Evolutionary conservation across 2,329 filamentous ascomycete genomes (phyloP).

Genomic region (Aspergillus fumigatus): DNA sequence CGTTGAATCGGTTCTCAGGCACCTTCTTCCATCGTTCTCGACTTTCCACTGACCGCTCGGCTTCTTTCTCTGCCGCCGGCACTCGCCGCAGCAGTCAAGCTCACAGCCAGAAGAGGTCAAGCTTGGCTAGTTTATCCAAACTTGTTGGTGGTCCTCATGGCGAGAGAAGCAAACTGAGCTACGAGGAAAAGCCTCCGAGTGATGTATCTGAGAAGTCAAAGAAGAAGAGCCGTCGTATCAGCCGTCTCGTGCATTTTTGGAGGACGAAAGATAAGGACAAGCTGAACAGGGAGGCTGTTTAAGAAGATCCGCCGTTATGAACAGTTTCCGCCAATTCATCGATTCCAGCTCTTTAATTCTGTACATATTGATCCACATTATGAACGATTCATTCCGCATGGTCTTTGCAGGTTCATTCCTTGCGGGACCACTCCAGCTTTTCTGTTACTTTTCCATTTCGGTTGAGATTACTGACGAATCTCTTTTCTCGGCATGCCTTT

Average conservation of each 20-base stretch:
- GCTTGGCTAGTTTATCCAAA: slow-evolving; percentile 46
- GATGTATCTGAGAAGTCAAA: slow-evolving; percentile 38
- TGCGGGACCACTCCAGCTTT: slow-evolving; percentile 1
- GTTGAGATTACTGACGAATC: slow-evolving; percentile 30
- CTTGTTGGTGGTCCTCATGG: slow-evolving; percentile 42
- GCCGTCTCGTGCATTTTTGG: slow-evolving; percentile 48
- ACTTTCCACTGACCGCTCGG: slow-evolving; percentile 41
- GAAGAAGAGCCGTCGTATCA: slow-evolving; percentile 44
- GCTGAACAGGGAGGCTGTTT: slow-evolving; percentile 14
- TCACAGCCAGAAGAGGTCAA: slow-evolving; percentile 42
- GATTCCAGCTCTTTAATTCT: slow-evolving; percentile 7
- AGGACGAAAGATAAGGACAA: slow-evolving; percentile 44
- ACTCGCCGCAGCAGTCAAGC: slow-evolving; percentile 36
- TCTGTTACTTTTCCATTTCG: slow-evolving; percentile 6
- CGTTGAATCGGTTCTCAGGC: slow-evolving; percentile 40
- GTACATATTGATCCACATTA: slow-evolving; percentile 14
- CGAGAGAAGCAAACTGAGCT: slow-evolving; percentile 42
- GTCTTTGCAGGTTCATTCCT: slow-evolving; percentile 17
- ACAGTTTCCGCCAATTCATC: slow-evolving; percentile 13
- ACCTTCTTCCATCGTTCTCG: slow-evolving; percentile 39
- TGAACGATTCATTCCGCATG: slow-evolving; percentile 16
- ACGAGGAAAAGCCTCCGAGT: slow-evolving; percentile 41
- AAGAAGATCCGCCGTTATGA: slow-evolving; percentile 21
- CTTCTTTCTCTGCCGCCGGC: slow-evolving; percentile 41
- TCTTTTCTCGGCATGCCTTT: slow-evolving; percentile 28